phyloP scores from a whole-genome alignment of 2,329 filamentous ascomycete species.

The Cercospora janseana region DNA sequence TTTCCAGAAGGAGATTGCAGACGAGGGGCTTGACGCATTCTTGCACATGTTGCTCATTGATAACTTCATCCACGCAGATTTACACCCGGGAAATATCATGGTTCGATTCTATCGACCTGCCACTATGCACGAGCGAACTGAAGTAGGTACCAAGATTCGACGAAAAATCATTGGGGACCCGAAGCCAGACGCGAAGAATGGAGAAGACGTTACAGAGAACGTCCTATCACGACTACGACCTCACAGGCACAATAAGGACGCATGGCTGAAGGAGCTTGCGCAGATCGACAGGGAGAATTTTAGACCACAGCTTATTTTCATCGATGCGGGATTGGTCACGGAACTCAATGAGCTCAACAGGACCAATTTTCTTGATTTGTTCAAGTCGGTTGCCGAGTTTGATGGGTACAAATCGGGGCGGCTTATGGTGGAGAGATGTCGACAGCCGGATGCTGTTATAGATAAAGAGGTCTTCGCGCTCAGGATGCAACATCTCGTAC shows the following conservation, averaged over 20 bases:
- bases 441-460: conserved; percentile 85
- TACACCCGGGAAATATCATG: conserved; percentile 99
- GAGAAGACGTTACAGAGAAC: conserved; percentile 79
- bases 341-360: conserved; percentile 86
- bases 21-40: conserved; percentile 93
- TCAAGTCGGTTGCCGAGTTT: conserved; percentile 93
- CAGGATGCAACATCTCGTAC: conserved; percentile 93
- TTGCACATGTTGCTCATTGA: conserved; percentile 94
- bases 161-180: conserved; percentile 22
- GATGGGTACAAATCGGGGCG: conserved; percentile 93
- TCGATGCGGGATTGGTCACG: conserved; percentile 93
- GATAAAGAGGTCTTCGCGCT: conserved; percentile 88
- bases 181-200: conserved; percentile 45
- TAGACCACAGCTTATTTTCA: conserved; percentile 91
- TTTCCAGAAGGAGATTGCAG: conserved; percentile 90
- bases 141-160: conserved; percentile 16
- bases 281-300: conserved; percentile 85
- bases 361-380: conserved; percentile 88
- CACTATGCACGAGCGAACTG: conserved; percentile 59
- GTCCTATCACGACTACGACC: conserved; percentile 78
- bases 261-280: conserved; percentile 71
- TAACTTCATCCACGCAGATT: conserved; percentile 94
- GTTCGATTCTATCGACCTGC: conserved; percentile 92
- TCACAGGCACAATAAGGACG: conserved; percentile 59
- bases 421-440: conserved; percentile 92